phyloP scores from a whole-genome alignment of 768 basidiomycete species.

The Goffeauzyma gilvescens region DNA sequence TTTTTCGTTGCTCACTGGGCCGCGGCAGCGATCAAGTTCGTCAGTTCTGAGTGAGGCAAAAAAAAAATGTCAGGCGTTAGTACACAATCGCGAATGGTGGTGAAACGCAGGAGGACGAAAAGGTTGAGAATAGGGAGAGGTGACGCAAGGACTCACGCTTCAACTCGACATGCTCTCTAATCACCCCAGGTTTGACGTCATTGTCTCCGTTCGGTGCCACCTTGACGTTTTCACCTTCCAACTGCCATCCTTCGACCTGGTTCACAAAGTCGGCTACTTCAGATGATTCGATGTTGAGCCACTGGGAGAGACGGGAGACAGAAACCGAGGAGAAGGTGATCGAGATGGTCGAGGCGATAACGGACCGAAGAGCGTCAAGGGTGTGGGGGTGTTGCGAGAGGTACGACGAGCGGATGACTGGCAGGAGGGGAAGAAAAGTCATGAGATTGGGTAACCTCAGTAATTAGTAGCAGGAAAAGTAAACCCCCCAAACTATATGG shows the following conservation, averaged over 20 bases:
- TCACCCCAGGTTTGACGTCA: constrained; percentile 32
- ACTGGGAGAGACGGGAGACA: constrained; percentile 19
- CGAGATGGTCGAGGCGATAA: constrained; percentile 28
- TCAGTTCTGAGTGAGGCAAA: no score
- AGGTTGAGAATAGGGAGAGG: no score
- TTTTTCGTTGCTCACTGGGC: no score
- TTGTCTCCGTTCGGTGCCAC: constrained; percentile 32
- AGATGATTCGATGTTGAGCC: constrained; percentile 23
- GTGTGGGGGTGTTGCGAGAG: constrained; percentile 26
- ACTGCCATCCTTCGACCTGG: constrained; percentile 23
- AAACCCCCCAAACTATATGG: no score
- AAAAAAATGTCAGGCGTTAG: no score
- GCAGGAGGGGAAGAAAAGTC: background rate
- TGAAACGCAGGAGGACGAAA: no score
- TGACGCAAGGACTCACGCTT: constrained; percentile 32
- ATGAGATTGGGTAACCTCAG: no score
- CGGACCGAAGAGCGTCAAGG: constrained; percentile 16
- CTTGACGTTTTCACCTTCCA: constrained; percentile 25
- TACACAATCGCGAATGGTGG: no score
- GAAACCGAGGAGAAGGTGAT: constrained; percentile 28
- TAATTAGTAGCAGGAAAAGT: no score
- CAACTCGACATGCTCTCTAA: constrained; percentile 32
- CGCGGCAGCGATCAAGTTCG: no score
- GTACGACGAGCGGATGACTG: constrained; percentile 23
- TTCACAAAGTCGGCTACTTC: constrained; percentile 18